Conservation (phyloP, 192 early-diverging fungal genomes). For the Phycomyces nitens region DNA sequence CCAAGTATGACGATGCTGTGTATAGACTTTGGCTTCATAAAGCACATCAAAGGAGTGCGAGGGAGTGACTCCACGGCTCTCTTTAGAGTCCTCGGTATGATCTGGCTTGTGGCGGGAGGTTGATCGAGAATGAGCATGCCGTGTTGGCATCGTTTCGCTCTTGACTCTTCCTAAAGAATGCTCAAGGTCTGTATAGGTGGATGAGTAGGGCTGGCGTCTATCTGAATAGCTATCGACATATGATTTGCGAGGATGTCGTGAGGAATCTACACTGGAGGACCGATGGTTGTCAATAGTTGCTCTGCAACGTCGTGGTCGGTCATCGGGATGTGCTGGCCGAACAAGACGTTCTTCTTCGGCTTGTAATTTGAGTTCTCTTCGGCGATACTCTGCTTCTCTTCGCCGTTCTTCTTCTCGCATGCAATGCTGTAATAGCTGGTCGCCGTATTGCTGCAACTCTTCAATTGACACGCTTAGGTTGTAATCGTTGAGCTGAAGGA, state of each 20-base stretch:
- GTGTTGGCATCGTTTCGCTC: not conserved
- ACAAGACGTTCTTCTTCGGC: not conserved
- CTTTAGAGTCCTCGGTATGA: not conserved
- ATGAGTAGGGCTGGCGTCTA: not conserved
- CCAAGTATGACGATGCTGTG: not conserved
- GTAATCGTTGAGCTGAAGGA: constrained; percentile 78
- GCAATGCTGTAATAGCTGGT: constrained; percentile 64
- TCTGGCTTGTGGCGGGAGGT: not conserved
- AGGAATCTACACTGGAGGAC: not conserved
- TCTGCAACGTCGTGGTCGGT: not conserved
- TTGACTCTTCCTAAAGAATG: not conserved
- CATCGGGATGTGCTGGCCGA: not conserved
- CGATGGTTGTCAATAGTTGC: not conserved
- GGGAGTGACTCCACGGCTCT: not conserved
- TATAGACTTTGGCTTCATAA: not conserved
- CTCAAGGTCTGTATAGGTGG: not conserved
- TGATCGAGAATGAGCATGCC: not conserved
- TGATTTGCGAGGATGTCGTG: not conserved
- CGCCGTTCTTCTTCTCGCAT: constrained; percentile 38
- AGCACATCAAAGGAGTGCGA: not conserved
- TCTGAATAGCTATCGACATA: not conserved
- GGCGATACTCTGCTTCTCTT: constrained; percentile 9
- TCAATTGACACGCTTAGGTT: constrained; percentile 71
- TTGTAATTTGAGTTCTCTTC: constrained; percentile 3
- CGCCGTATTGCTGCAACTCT: constrained; percentile 75